Conservation (phyloP, 108 stramenopile genomes). For the Nitzschia sp. region DNA sequence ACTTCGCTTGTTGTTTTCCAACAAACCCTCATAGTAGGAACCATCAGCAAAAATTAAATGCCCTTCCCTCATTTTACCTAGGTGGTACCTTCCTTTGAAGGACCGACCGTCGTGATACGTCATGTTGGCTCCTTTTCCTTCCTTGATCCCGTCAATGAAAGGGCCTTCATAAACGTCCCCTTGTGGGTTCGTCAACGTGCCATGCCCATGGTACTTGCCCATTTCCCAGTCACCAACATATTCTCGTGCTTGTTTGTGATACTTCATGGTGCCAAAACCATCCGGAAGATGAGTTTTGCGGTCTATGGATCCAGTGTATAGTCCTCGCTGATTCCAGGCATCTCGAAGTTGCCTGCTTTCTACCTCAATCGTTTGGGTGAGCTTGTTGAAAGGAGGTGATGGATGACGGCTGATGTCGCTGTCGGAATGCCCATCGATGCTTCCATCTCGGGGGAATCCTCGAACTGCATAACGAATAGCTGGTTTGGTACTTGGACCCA, state of each 20-base stretch:
- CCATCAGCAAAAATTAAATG: constrained; percentile 19
- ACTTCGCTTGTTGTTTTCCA: constrained; percentile 20
- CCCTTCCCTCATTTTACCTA: constrained; percentile 27
- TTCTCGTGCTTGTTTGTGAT: neutral
- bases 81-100: constrained; percentile 28
- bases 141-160: constrained; percentile 14
- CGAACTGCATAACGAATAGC: neutral
- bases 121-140: constrained; percentile 12
- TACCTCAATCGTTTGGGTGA: constrained; percentile 10
- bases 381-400: neutral
- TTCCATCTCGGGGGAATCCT: constrained; percentile 5
- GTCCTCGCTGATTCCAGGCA: constrained; percentile 3
- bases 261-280: constrained; percentile 19
- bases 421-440: neutral
- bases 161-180: constrained; percentile 17
- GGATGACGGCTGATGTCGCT: neutral
- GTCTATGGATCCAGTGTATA: constrained; percentile 18
- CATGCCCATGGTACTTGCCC: constrained; percentile 23
- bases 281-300: constrained; percentile 12
- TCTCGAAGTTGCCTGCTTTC: constrained; percentile 4
- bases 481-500: neutral
- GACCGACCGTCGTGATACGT: constrained; percentile 14
- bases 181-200: neutral
- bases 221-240: constrained; percentile 20
- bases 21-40: constrained; percentile 27